Conservation (phyloP, 78 protist genomes). For the Creolimax fragrantissima region DNA sequence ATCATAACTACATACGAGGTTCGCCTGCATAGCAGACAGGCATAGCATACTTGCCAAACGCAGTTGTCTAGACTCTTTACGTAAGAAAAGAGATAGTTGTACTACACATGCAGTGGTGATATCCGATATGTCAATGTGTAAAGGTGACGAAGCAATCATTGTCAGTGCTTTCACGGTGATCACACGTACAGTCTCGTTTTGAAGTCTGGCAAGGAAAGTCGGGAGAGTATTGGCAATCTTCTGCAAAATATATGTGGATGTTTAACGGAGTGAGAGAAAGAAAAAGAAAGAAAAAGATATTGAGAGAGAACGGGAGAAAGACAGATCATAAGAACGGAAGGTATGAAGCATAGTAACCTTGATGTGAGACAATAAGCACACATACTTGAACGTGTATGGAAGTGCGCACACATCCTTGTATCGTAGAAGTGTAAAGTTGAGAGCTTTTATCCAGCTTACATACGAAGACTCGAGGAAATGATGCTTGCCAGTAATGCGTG, state of each 20-base stretch:
- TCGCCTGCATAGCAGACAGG: not conserved
- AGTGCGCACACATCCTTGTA: too few relatives aligned
- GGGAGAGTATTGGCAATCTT: not conserved
- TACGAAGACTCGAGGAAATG: too few relatives aligned
- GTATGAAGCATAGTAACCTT: too few relatives aligned
- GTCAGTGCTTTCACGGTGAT: constrained; percentile 43
- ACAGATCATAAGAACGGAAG: too few relatives aligned
- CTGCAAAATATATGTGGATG: not conserved
- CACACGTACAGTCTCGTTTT: constrained; percentile 80
- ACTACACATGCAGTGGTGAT: not conserved
- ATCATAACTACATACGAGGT: too few relatives aligned
- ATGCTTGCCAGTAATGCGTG: too few relatives aligned
- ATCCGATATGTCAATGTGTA: not conserved
- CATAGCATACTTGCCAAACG: constrained; percentile 24
- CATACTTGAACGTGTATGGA: too few relatives aligned
- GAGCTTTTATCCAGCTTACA: too few relatives aligned
- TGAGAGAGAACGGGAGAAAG: not conserved
- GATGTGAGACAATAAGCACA: too few relatives aligned
- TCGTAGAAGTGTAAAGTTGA: too few relatives aligned
- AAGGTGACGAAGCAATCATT: not conserved
- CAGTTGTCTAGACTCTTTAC: constrained; percentile 31
- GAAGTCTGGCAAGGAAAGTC: constrained; percentile 62
- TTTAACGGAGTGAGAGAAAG: not conserved
- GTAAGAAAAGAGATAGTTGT: constrained; percentile 26
- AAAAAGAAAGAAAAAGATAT: not conserved